Evolutionary conservation across 768 basidiomycete genomes (phyloP).

Genomic region (Tubosaeta sp.): DNA sequence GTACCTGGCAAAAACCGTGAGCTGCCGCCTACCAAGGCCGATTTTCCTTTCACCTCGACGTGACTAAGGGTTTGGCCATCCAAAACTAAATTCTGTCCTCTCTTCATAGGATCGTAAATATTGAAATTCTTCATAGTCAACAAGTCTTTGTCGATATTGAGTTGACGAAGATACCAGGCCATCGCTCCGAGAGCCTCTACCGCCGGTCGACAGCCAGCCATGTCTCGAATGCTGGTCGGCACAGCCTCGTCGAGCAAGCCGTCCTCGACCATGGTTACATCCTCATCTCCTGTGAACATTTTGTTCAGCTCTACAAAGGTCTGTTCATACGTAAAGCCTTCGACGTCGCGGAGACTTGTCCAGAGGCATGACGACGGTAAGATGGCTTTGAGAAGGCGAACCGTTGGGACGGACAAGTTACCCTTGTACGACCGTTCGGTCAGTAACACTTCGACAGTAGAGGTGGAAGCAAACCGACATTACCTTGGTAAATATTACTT

Average conservation of each 20-base stretch:
- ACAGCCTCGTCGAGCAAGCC: slow-evolving; percentile 33
- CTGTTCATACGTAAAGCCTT: slow-evolving; percentile 75
- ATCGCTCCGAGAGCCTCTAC: slow-evolving; percentile 87
- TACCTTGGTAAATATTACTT: slow-evolving; percentile 88
- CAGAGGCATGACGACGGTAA: slow-evolving; percentile 81
- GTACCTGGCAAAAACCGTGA: slow-evolving; percentile 44
- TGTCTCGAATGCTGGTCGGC: slow-evolving; percentile 71
- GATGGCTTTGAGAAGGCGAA: slow-evolving; percentile 74
- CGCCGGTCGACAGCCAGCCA: slow-evolving; percentile 61
- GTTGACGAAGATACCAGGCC: slow-evolving; percentile 90
- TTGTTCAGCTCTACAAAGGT: slow-evolving; percentile 64
- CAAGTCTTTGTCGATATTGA: slow-evolving; percentile 95
- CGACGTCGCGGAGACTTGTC: slow-evolving; percentile 79
- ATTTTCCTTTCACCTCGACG: slow-evolving; percentile 61
- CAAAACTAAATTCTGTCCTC: slow-evolving; percentile 77
- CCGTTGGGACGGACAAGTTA: slow-evolving; percentile 78
- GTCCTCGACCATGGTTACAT: slow-evolving; percentile 47
- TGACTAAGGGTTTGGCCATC: slow-evolving; percentile 96
- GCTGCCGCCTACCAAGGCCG: neutral
- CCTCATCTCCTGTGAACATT: slow-evolving; percentile 52
- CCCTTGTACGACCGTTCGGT: slow-evolving; percentile 46
- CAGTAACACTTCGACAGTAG: neutral
- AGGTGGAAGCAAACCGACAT: neutral
- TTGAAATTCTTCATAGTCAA: slow-evolving; percentile 97
- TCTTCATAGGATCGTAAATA: slow-evolving; percentile 91